Evolutionary conservation across 768 basidiomycete genomes (phyloP).

Genomic region (Termitomyces sp.): DNA sequence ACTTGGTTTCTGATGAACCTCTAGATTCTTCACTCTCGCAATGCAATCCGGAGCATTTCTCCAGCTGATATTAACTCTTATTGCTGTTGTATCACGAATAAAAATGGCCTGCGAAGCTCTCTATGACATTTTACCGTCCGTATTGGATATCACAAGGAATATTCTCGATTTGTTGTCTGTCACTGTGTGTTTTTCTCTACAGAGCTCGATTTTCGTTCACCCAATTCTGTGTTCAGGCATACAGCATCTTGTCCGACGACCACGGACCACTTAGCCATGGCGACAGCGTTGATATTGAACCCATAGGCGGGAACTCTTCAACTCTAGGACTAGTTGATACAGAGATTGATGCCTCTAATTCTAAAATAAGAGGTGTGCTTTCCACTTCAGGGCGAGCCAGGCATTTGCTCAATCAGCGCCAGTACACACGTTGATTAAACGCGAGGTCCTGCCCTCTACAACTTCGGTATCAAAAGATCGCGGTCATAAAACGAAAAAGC

Average conservation of each 20-base stretch:
- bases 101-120: conserved; percentile 42
- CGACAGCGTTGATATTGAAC: neutral
- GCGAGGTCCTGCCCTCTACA: neutral
- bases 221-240: neutral
- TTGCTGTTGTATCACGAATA: conserved; percentile 60
- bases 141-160: conserved; percentile 22
- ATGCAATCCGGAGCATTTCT: conserved; percentile 76
- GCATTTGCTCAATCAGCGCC: neutral
- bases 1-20: neutral
- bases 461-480: neutral
- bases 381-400: neutral
- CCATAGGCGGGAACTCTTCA: neutral
- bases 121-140: conserved; percentile 29
- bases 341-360: neutral
- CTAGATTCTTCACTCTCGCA: conserved; percentile 56
- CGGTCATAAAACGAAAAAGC: conserved; percentile 24
- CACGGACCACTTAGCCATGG: neutral
- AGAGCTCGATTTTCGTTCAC: neutral
- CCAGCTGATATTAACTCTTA: conserved; percentile 59
- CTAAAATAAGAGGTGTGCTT: neutral
- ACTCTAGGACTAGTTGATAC: neutral
- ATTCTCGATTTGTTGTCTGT: conserved; percentile 24
- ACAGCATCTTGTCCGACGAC: neutral
- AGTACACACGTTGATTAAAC: conserved; percentile 8
- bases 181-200: conserved; percentile 21